Conservation (phyloP, 129 eudicot species). For the Gnaphalium uliginosum region DNA sequence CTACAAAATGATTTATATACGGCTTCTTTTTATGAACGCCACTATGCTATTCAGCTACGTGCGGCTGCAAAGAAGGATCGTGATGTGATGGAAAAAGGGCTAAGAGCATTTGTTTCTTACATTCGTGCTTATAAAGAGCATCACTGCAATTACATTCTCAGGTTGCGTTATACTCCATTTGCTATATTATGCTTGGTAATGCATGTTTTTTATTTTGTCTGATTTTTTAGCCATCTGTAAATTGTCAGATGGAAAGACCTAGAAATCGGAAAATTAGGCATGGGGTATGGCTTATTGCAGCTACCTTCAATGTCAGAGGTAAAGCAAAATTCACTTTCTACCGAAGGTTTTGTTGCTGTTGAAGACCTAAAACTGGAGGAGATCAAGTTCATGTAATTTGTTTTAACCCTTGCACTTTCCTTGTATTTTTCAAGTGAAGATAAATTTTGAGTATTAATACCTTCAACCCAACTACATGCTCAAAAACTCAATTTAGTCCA, state of each 20-base stretch:
- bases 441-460: background rate
- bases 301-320: conserved; percentile 87
- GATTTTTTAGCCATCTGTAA: background rate
- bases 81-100: conserved; percentile 92
- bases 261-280: conserved; percentile 85
- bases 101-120: conserved; percentile 84
- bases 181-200: background rate
- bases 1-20: background rate
- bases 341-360: conserved; percentile 66
- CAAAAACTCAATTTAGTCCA: background rate
- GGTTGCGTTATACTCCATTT: conserved; percentile 39
- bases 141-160: conserved; percentile 81
- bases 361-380: conserved; percentile 74
- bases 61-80: conserved; percentile 82
- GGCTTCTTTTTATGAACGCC: background rate
- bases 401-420: background rate
- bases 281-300: conserved; percentile 92
- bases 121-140: conserved; percentile 95
- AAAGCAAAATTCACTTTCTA: conserved; percentile 73
- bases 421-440: background rate
- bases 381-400: conserved; percentile 78
- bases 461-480: background rate
- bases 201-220: background rate
- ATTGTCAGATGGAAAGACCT: conserved; percentile 82
- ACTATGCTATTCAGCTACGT: conserved; percentile 53